Evolutionary conservation across 1,284 basidiomycete species (phyloP), one percentile per base, ranked within the genome.

Genomic region (Anthracocystis setariae): DNA sequence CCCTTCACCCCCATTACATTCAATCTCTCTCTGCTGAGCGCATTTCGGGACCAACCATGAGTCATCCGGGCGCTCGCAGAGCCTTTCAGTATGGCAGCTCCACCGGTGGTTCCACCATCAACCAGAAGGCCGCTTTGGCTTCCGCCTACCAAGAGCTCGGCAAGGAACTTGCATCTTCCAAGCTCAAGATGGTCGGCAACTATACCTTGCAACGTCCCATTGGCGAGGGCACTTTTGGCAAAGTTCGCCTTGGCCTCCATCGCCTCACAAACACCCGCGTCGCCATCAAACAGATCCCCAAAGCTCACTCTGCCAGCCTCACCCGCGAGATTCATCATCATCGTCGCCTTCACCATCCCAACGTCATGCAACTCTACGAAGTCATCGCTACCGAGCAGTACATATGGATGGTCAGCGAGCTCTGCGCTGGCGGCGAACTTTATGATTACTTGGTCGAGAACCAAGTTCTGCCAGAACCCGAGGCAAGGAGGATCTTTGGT

Each of bases 271-370:
- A 68, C 46, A 66, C 62, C 8, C 70, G 65, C 17, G 69, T 97
- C 68, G 95, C 95, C 50, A 91, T 98, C 85, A 98, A 98, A 85
- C 94, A 98, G 84, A 93, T 98, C 67, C 93, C 95, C 35, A 98
- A 98, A 84, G 93, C 47, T 87, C 93, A 24, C 39, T 82, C 64
- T 48, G 83, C 70, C 88, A 92, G 45, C 47, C 88, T 98, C 47
- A 98, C 94, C 13, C 89, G 96, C 69, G 96, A 98, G 85, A 95
- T 98, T 60, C 95, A 98, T 81, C 95, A 98, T 80, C 96, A 98
- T 84, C 91, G 96, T 29, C 90, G 93, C 46, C 88, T 98, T 8
- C 95, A 97, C 81, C 95, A 98, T 80, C 93, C 93, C 0, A 89
- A 97, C 81, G 89, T 98, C 79, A 91, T 93, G 29, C 93, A 97